A percentile compares a stretch with the other conserved stretches of the same genome.
Conservation (phyloP, 176 grass and related monocot genomes). For the Dendrocalamus sinicus region DNA sequence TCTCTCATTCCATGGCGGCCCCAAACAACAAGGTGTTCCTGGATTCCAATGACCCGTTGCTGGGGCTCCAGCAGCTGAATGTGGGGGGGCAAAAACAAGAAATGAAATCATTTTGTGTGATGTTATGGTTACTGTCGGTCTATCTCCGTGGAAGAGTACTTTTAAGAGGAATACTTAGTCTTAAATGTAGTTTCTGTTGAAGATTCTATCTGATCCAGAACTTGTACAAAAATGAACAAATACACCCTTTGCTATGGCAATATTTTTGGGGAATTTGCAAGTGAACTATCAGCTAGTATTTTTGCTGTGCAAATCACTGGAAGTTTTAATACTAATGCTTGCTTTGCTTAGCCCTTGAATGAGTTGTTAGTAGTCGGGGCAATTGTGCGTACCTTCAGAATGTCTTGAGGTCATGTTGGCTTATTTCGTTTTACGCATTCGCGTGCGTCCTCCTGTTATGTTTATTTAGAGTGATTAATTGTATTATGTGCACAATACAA, state of each 20-base stretch:
- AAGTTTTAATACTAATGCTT: not conserved
- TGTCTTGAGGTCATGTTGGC: not conserved
- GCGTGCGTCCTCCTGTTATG: not conserved
- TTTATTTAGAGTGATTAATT: not conserved
- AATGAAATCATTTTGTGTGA: slow-evolving; percentile 3
- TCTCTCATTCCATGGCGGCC: slow-evolving; percentile 73
- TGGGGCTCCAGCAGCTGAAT: slow-evolving; percentile 70
- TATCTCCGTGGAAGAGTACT: slow-evolving; percentile 20
- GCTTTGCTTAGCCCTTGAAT: not conserved
- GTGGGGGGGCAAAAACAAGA: slow-evolving; percentile 52
- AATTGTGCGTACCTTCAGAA: not conserved
- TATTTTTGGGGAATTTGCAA: not conserved
- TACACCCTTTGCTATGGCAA: not conserved
- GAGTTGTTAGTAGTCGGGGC: not conserved
- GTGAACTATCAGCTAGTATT: not conserved
- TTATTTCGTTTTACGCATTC: not conserved
- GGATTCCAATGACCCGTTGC: slow-evolving; percentile 72
- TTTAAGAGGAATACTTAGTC: not conserved
- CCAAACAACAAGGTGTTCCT: slow-evolving; percentile 86
- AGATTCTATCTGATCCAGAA: slow-evolving; percentile 12
- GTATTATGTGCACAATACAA: not conserved
- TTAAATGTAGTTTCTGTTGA: not conserved
- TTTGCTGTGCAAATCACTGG: not conserved
- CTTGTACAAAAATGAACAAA: not conserved
- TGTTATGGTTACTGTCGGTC: not conserved